phyloP scores from a whole-genome alignment of 2,329 filamentous ascomycete genomes.

The Ophiostoma populinum region DNA sequence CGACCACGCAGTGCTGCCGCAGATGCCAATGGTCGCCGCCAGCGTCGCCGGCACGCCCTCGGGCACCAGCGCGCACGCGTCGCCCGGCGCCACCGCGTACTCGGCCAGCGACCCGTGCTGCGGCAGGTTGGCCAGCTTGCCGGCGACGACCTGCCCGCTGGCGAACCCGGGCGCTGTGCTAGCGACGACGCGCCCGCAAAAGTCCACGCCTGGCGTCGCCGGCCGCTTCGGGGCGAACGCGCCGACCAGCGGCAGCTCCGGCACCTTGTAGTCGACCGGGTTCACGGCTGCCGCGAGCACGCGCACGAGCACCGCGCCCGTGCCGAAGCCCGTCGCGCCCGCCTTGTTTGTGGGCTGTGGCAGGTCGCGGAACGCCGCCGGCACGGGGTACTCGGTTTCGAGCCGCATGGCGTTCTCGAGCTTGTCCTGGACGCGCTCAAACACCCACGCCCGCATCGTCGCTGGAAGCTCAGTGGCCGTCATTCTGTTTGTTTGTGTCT shows the following conservation, averaged over 20 bases:
- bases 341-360: slow-evolving; percentile 4
- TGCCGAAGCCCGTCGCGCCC: slow-evolving; percentile 15
- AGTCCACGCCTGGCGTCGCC: slow-evolving; percentile 30
- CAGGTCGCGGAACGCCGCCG: slow-evolving; percentile 8
- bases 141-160: slow-evolving; percentile 12
- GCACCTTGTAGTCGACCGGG: slow-evolving; percentile 31
- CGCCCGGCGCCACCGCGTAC: slow-evolving; percentile 7
- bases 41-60: slow-evolving; percentile 9
- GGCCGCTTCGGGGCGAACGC: slow-evolving; percentile 21
- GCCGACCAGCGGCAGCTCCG: slow-evolving; percentile 23
- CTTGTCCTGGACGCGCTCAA: slow-evolving; percentile 11
- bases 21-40: slow-evolving; percentile 13
- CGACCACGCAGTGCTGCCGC: slow-evolving; percentile 13
- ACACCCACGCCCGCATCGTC: slow-evolving; percentile 13
- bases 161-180: slow-evolving; percentile 5
- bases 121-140: slow-evolving; percentile 2
- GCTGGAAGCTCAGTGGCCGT: slow-evolving; percentile 7
- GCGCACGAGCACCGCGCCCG: slow-evolving; percentile 19
- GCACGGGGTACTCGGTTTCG: slow-evolving; percentile 12
- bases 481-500: too few relatives aligned
- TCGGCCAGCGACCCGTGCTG: slow-evolving; percentile 12
- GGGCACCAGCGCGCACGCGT: slow-evolving; percentile 8
- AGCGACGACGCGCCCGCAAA: slow-evolving; percentile 29
- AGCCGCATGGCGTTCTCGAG: slow-evolving; percentile 19
- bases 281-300: slow-evolving; percentile 28